These are phyloP conservation scores for Ophiocordyceps australis DNA, from an alignment of 2,329 filamentous ascomycete genomes.

Conservation along the genomic window DNA sequence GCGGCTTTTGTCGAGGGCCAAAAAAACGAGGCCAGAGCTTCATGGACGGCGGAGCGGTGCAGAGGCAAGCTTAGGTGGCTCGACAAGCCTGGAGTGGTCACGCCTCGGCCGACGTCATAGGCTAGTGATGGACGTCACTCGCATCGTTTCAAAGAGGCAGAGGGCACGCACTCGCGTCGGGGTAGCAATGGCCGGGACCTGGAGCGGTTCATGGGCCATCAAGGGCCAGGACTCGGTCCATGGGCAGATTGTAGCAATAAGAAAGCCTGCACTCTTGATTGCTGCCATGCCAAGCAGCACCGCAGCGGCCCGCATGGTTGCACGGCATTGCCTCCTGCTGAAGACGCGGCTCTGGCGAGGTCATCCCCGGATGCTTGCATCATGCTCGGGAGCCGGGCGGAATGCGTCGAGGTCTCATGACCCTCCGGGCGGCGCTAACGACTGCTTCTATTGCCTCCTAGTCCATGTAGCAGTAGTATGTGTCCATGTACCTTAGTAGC, in stretches of 20 bases:
- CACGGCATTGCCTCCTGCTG: slow-evolving; percentile 1
- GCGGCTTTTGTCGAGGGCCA: no score
- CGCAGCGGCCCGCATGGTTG: not conserved
- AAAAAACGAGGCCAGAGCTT: no score
- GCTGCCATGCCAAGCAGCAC: not conserved
- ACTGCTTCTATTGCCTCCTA: slow-evolving; percentile 5
- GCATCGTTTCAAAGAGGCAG: no score
- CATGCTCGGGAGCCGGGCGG: slow-evolving; percentile 4
- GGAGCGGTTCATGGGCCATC: not conserved
- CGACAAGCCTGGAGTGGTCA: no score
- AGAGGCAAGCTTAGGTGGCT: no score
- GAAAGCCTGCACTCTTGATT: not conserved
- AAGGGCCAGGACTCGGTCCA: not conserved
- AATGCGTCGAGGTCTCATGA: slow-evolving; percentile 12
- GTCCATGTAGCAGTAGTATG: slow-evolving; percentile 1
- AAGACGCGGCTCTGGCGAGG: slow-evolving; percentile 3
- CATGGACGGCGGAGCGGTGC: no score
- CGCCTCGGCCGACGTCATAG: no score
- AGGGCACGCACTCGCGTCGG: not conserved
- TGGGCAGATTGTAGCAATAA: no score
- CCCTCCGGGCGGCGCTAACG: slow-evolving; percentile 11
- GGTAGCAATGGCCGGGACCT: not conserved
- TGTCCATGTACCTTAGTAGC: slow-evolving; percentile 1
- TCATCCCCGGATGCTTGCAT: slow-evolving; percentile 3
- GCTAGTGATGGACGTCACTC: no score